Conservation (phyloP, 768 basidiomycete genomes). For the Clavaria fumosa region DNA sequence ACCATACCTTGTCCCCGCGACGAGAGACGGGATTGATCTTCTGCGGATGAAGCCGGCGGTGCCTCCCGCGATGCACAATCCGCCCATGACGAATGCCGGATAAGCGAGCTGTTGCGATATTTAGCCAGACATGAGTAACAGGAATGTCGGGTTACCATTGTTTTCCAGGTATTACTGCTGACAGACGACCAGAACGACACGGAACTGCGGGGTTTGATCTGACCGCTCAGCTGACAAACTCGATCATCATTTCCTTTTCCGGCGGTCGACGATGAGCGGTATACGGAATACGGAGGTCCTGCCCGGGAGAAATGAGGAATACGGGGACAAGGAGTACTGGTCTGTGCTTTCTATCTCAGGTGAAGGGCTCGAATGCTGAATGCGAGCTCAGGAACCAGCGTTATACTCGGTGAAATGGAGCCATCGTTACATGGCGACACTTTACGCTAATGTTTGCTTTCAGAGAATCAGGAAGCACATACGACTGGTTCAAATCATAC, state of each 20-base stretch:
- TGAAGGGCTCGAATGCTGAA: conserved; percentile 1
- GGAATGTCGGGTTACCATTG: too few species aligned
- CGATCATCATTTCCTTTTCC: too few species aligned
- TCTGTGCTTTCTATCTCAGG: conserved; percentile 17
- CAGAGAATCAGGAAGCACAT: too few species aligned
- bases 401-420: conserved; percentile 57
- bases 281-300: conserved; percentile 13
- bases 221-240: too few species aligned
- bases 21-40: conserved; percentile 66
- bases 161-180: too few species aligned
- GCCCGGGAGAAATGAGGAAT: conserved; percentile 53
- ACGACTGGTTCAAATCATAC: conserved; percentile 85
- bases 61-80: conserved; percentile 63
- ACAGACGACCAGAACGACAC: too few species aligned
- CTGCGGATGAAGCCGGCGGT: conserved; percentile 55
- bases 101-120: conserved; percentile 45
- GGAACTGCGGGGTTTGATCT: too few species aligned
- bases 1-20: conserved; percentile 65
- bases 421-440: too few species aligned
- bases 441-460: too few species aligned
- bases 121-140: too few species aligned
- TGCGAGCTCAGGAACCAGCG: conserved; percentile 42
- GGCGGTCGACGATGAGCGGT: too few species aligned
- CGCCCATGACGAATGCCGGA: conserved; percentile 67
- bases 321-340: conserved; percentile 58